phyloP scores from a whole-genome alignment of 495 filamentous ascomycete genomes.

The Neurospora intermedia region DNA sequence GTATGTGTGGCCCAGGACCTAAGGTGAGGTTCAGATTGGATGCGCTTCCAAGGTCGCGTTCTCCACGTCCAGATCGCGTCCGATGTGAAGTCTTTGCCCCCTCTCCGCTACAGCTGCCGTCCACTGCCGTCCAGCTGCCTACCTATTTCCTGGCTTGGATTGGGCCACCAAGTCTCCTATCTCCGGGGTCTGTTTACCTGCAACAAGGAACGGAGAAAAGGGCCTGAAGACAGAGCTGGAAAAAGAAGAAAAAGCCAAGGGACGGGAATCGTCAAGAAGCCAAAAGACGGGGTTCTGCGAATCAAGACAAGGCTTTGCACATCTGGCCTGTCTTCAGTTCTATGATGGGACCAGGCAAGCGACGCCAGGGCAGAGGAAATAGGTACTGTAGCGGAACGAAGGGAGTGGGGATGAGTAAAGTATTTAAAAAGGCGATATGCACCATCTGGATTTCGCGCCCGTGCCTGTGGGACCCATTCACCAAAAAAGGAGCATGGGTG shows the following conservation, averaged over 20 bases:
- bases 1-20: not conserved
- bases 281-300: not conserved
- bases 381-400: not conserved
- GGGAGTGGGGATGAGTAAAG: not conserved
- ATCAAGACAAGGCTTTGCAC: not conserved
- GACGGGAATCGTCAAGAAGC: not conserved
- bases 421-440: not conserved
- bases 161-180: not conserved
- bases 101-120: not conserved
- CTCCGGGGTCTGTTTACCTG: not conserved
- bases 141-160: not conserved
- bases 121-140: not conserved
- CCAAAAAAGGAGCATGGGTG: not conserved
- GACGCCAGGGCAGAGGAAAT: not conserved
- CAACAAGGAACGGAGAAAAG: not conserved
- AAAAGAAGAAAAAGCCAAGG: not conserved
- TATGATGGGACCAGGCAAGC: not conserved
- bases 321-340: not conserved
- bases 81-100: conserved; percentile 2
- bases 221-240: not conserved
- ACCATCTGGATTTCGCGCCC: not conserved
- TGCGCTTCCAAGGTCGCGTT: not conserved
- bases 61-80: conserved; percentile 5
- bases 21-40: not conserved
- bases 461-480: not conserved